Percentiles rank a stretch among this genome's conserved stretches.
These are phyloP conservation scores for Sisymbrium irio DNA, from an alignment of 345 rosid genomes.

Conservation along the genomic window DNA sequence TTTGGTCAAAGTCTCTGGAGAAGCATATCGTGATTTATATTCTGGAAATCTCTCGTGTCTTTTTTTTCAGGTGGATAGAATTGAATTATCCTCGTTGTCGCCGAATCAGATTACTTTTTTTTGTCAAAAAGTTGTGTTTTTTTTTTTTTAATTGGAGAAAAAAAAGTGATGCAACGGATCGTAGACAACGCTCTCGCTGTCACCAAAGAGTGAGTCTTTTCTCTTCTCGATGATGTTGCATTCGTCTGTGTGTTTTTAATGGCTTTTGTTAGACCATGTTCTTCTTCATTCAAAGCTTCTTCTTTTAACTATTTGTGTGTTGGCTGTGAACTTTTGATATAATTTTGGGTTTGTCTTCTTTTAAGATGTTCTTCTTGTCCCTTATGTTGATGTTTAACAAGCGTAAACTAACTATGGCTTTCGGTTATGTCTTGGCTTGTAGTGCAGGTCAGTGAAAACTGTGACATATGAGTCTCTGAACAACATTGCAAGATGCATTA, in stretches of 20 bases:
- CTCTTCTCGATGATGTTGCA: slow-evolving; percentile 3
- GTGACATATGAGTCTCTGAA: slow-evolving; percentile 81
- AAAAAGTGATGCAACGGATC: slow-evolving; percentile 58
- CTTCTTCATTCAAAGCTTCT: neutral
- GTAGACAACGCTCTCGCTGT: slow-evolving; percentile 90
- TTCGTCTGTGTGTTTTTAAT: too few species aligned
- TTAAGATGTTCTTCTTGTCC: neutral
- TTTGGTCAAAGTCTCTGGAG: slow-evolving; percentile 6
- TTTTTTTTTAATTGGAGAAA: too few species aligned
- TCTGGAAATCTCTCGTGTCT: neutral
- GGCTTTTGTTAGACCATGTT: too few species aligned
- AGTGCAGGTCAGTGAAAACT: slow-evolving; percentile 89
- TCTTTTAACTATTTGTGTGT: neutral
- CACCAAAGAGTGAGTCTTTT: slow-evolving; percentile 75
- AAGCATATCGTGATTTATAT: neutral
- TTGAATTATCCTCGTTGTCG: slow-evolving; percentile 12
- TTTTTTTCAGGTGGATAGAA: slow-evolving; percentile 14
- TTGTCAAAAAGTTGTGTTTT: neutral
- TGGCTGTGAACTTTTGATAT: neutral
- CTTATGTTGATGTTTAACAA: neutral
- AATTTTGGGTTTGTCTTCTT: slow-evolving; percentile 1
- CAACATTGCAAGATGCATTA: slow-evolving; percentile 72
- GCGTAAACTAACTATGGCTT: slow-evolving; percentile 7
- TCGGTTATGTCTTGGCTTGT: slow-evolving; percentile 35
- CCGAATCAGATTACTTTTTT: neutral